These are phyloP conservation scores for Myrica gale DNA, from an alignment of 306 rosid genomes.

Conservation along the genomic window DNA sequence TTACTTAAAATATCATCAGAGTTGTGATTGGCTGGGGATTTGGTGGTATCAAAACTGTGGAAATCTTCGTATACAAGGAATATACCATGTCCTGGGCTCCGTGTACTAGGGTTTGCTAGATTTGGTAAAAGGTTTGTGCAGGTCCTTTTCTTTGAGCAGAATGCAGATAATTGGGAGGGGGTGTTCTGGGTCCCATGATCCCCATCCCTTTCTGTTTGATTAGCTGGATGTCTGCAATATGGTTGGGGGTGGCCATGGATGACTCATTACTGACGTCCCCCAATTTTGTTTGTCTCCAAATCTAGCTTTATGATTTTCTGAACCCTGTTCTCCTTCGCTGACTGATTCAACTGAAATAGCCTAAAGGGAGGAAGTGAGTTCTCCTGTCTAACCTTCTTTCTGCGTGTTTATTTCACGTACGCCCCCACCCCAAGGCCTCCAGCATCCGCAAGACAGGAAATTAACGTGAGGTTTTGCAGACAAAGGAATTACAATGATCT, in stretches of 20 bases:
- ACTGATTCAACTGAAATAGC: background rate
- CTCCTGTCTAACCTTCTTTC: too few relatives aligned
- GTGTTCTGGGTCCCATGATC: background rate
- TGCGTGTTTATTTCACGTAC: too few relatives aligned
- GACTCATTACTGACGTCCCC: background rate
- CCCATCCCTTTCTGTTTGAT: background rate
- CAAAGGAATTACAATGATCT: too few relatives aligned
- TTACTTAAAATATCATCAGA: too few relatives aligned
- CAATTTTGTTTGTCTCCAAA: background rate
- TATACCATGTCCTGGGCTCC: background rate
- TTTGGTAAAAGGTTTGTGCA: background rate
- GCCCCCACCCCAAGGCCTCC: too few relatives aligned
- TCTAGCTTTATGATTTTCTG: background rate
- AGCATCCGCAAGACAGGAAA: too few relatives aligned
- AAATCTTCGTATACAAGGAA: background rate
- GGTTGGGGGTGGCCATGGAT: background rate
- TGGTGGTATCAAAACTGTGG: background rate
- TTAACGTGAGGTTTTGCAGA: too few relatives aligned
- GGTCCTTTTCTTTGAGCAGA: background rate
- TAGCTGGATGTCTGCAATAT: background rate
- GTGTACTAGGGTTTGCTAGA: background rate
- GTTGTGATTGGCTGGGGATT: background rate
- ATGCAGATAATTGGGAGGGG: background rate
- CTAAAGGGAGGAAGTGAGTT: too few relatives aligned
- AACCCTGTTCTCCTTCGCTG: background rate